Evolutionary conservation across 2,329 filamentous ascomycete genomes (phyloP).

Genomic region (Verticillium isaacii): DNA sequence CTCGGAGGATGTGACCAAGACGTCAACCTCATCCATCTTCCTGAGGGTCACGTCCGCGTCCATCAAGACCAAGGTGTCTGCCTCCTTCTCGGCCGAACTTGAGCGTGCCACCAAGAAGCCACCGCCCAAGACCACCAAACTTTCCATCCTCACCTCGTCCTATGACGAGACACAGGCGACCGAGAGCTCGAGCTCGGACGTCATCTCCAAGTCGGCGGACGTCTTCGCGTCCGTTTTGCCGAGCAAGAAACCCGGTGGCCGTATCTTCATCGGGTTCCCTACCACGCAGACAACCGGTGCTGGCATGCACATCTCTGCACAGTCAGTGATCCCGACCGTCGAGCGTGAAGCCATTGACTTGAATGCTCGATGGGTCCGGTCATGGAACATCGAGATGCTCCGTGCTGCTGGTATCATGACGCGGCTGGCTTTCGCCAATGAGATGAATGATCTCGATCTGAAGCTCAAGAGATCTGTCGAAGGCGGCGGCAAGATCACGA

Average conservation of each 20-base stretch:
- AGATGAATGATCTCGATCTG: slow-evolving; percentile 72
- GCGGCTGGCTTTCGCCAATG: slow-evolving; percentile 79
- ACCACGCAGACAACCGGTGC: slow-evolving; percentile 95
- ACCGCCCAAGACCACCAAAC: slow-evolving; percentile 78
- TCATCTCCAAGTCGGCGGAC: slow-evolving; percentile 58
- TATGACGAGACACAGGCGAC: slow-evolving; percentile 76
- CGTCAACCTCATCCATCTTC: slow-evolving; percentile 76
- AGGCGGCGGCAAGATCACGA: slow-evolving; percentile 49
- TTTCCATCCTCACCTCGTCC: slow-evolving; percentile 86
- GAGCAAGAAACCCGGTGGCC: slow-evolving; percentile 72
- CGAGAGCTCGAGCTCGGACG: slow-evolving; percentile 44
- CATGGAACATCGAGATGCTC: slow-evolving; percentile 93
- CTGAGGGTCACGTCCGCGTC: slow-evolving; percentile 81
- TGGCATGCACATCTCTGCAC: slow-evolving; percentile 90
- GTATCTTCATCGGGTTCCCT: slow-evolving; percentile 95
- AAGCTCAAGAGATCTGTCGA: slow-evolving; percentile 47
- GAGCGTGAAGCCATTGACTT: slow-evolving; percentile 96
- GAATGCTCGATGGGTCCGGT: slow-evolving; percentile 89
- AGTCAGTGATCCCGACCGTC: slow-evolving; percentile 93
- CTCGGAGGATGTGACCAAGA: slow-evolving; percentile 65
- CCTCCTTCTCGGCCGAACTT: slow-evolving; percentile 74
- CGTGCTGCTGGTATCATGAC: slow-evolving; percentile 86
- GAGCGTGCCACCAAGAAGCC: slow-evolving; percentile 97
- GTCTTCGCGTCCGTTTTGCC: slow-evolving; percentile 90
- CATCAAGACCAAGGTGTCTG: slow-evolving; percentile 69